A percentile compares a stretch with the other conserved stretches of the same genome.
Conservation (phyloP, 768 basidiomycete species). For the Rubroboletus satanas region DNA sequence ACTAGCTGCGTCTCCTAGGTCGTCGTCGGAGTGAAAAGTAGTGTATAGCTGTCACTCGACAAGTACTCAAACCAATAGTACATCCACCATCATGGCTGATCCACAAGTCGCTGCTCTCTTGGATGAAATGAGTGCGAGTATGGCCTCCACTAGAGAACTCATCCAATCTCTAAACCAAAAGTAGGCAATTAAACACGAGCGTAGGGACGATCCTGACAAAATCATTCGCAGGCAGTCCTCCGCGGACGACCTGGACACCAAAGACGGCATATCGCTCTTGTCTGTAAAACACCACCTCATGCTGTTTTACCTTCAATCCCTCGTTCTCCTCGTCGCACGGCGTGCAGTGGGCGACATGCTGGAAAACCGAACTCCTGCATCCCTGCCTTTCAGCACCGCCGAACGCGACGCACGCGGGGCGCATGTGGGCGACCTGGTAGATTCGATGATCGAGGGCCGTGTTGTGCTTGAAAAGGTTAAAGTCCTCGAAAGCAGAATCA, state of each 20-base stretch:
- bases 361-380: conserved; percentile 44
- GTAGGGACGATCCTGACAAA: conserved; percentile 12
- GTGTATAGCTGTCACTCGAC: background rate
- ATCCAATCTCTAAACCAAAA: conserved; percentile 53
- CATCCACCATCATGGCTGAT: conserved; percentile 17
- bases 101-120: conserved; percentile 27
- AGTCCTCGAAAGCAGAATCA: conserved; percentile 79
- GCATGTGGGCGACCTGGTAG: conserved; percentile 70
- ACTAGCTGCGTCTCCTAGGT: conserved; percentile 1
- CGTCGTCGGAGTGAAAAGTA: background rate
- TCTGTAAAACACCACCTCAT: conserved; percentile 83
- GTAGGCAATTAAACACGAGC: conserved; percentile 35
- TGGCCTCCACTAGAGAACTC: conserved; percentile 55
- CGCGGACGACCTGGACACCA: conserved; percentile 44
- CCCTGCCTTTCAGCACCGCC: conserved; percentile 47
- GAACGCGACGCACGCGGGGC: conserved; percentile 54
- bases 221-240: conserved; percentile 24
- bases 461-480: conserved; percentile 87
- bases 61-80: background rate
- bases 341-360: conserved; percentile 67
- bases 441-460: conserved; percentile 73
- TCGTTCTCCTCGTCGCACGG: conserved; percentile 69
- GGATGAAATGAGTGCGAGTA: conserved; percentile 59
- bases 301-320: conserved; percentile 80
- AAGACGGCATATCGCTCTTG: conserved; percentile 86